Percentiles rank a stretch among this genome's conserved stretches.
These are phyloP conservation scores for Medicago arabica DNA, from an alignment of 306 rosid species.

Conservation along the genomic window DNA sequence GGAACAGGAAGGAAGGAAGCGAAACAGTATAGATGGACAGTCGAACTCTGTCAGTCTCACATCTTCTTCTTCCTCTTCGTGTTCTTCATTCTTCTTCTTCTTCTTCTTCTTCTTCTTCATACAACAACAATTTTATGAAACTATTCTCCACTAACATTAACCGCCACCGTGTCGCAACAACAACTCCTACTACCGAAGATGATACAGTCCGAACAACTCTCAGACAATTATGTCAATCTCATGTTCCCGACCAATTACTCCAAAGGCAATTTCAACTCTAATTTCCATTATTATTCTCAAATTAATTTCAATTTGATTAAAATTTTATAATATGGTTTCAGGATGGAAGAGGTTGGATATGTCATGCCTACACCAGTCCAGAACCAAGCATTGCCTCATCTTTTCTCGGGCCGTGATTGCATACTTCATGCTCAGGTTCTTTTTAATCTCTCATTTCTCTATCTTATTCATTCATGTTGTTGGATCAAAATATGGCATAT, in stretches of 20 bases:
- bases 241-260: conserved; percentile 66
- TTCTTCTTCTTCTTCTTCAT: background rate
- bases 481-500: background rate
- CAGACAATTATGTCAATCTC: conserved; percentile 58
- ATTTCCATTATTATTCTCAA: too few species aligned
- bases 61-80: conserved; percentile 44
- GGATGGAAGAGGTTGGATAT: conserved; percentile 88
- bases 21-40: background rate
- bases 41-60: conserved; percentile 14
- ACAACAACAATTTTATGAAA: conserved; percentile 33
- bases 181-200: conserved; percentile 45
- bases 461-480: background rate
- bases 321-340: conserved; percentile 46
- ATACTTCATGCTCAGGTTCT: conserved; percentile 92
- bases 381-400: conserved; percentile 67
- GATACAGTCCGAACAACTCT: conserved; percentile 52
- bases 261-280: conserved; percentile 52
- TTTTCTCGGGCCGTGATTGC: conserved; percentile 77
- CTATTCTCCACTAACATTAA: conserved; percentile 6
- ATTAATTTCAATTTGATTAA: too few species aligned
- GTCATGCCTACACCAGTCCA: conserved; percentile 75
- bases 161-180: conserved; percentile 13
- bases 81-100: conserved; percentile 8
- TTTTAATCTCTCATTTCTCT: background rate
- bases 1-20: too few species aligned